Base-by-base conservation (phyloP, 2,329 filamentous ascomycete genomes). In the Mariannaea sp. region DNA sequence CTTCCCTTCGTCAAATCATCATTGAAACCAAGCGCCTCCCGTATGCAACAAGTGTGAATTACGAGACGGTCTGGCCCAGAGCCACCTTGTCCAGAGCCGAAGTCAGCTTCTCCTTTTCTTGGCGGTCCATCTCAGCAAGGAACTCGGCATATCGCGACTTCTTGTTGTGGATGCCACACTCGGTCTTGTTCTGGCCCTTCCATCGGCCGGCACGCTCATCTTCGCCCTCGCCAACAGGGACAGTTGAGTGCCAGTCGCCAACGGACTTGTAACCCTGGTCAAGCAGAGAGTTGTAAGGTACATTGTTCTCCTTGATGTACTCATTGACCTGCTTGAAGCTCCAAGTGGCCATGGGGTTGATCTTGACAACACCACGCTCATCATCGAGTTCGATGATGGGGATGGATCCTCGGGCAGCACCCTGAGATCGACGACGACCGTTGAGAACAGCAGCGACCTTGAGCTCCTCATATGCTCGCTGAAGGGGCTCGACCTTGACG, bases 131-230 rank as follows among this genome's bases (percentile, higher is more conserved):
- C 56, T 91, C 85, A 66, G 81, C 80, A 50, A 96, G 76, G 74
- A 88, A 97, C 75, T 92, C 86, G 9, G 92, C 89, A 69, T 97
- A 99, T 64, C 92, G 87, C 53, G 90, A 96, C 73, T 92, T 88
- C 75, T 94, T 95, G 81, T 97, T 97, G 84, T 99, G 94, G 70
- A 99, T 97, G 41, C 94, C 94, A 73, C 94, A 99, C 79, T 99
- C 94, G 13, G 92, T 95, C 87, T 99, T 99, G 68, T 82, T 78
- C 73, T 92, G 89, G 57, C 94, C 94, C 82, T 96, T 97, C 94
- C 94, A 99, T 64, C 94, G 87, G 53, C 94, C 94, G 7, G 94
- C 89, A 45, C 94, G 88, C 83, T 99, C 94, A 68, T 97, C 94
- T 76, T 99, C 94, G 61, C 90, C 90, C 54, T 93, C 91, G 59